These are phyloP conservation scores for Serendipita sp. DNA, from an alignment of 768 basidiomycete genomes.

Conservation along the genomic window DNA sequence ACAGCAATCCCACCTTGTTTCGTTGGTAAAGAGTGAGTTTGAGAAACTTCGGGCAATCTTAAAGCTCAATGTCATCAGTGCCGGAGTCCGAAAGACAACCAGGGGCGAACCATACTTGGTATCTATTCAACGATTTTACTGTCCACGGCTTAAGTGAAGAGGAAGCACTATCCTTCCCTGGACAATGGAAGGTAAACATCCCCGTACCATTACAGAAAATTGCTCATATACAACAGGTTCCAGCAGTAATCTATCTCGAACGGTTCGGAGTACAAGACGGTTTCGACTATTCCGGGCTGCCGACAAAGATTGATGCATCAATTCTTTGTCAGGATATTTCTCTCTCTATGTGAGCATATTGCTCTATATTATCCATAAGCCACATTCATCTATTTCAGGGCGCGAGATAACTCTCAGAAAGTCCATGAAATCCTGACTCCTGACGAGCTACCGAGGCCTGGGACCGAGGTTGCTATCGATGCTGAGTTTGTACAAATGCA, in stretches of 20 bases:
- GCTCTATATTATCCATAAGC: not conserved
- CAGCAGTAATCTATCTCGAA: constrained; percentile 82
- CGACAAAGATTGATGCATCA: constrained; percentile 46
- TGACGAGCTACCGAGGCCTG: constrained; percentile 69
- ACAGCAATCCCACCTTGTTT: constrained; percentile 66
- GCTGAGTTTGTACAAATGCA: constrained; percentile 95
- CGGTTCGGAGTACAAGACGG: constrained; percentile 40
- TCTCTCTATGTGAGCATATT: constrained; percentile 50
- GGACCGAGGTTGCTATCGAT: constrained; percentile 85
- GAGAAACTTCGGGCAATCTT: not conserved
- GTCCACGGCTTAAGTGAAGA: constrained; percentile 71
- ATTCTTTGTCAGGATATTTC: constrained; percentile 78
- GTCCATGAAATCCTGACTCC: constrained; percentile 58
- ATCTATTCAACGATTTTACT: constrained; percentile 91
- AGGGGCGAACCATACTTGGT: constrained; percentile 48
- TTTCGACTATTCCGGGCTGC: constrained; percentile 50
- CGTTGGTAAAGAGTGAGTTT: constrained; percentile 60
- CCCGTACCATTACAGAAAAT: not conserved
- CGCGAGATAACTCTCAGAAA: constrained; percentile 53
- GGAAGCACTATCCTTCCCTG: constrained; percentile 76
- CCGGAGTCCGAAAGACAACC: constrained; percentile 41
- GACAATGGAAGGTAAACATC: constrained; percentile 78
- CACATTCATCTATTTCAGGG: constrained; percentile 26
- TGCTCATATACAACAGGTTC: constrained; percentile 35
- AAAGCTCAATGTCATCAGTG: constrained; percentile 26